These are phyloP conservation scores for Teratosphaeria viscida DNA, from an alignment of 2,329 filamentous ascomycete genomes.

Conservation along the genomic window DNA sequence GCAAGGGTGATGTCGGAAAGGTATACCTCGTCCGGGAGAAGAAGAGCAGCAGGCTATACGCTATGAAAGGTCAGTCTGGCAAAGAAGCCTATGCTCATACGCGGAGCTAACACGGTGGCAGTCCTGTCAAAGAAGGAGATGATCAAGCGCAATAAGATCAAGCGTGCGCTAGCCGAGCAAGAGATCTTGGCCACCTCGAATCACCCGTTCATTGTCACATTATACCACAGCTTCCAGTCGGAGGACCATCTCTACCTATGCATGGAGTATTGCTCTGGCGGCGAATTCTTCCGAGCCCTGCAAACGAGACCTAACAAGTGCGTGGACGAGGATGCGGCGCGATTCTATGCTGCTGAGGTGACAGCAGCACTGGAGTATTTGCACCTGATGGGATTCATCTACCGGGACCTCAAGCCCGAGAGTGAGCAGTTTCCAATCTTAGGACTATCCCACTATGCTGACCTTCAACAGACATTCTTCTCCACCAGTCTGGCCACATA, in stretches of 20 bases:
- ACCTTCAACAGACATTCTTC: slow-evolving; percentile 63
- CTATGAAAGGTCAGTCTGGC: slow-evolving; percentile 75
- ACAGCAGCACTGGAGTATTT: slow-evolving; percentile 93
- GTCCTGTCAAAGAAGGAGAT: slow-evolving; percentile 99
- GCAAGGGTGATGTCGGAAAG: slow-evolving; percentile 97
- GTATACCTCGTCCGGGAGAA: slow-evolving; percentile 96
- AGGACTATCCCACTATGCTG: background rate
- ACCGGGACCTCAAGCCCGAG: slow-evolving; percentile 93
- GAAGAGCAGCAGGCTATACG: slow-evolving; percentile 89
- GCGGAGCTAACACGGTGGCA: slow-evolving; percentile 28
- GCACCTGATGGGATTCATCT: slow-evolving; percentile 98
- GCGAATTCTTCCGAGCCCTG: slow-evolving; percentile 93
- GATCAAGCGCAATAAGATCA: slow-evolving; percentile 99
- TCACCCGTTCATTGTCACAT: slow-evolving; percentile 95
- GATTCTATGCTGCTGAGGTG: slow-evolving; percentile 96
- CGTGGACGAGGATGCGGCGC: slow-evolving; percentile 89
- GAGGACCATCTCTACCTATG: slow-evolving; percentile 98
- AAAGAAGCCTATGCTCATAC: background rate
- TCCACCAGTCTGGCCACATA: slow-evolving; percentile 98
- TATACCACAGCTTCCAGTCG: slow-evolving; percentile 98
- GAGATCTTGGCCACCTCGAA: slow-evolving; percentile 98
- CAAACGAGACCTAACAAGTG: slow-evolving; percentile 96
- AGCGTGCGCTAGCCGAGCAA: slow-evolving; percentile 91
- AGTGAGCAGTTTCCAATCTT: slow-evolving; percentile 47
- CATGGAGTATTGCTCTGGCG: slow-evolving; percentile 99